Percentiles rank a stretch among this genome's conserved stretches.
Conservation (phyloP, 345 rosid genomes). For the Boechera retrofracta region DNA sequence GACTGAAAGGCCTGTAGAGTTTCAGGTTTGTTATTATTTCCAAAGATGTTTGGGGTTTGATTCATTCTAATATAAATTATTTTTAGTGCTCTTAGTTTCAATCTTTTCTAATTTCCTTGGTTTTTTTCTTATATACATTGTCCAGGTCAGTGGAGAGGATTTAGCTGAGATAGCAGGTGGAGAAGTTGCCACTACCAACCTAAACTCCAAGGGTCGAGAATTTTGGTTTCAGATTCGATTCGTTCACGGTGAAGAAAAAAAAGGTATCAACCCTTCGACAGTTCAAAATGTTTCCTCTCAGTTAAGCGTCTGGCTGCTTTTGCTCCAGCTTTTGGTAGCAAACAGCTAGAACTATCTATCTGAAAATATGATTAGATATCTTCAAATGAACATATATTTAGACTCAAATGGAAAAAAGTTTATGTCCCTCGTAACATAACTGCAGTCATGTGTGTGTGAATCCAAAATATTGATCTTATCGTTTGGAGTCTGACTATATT, state of each 20-base stretch:
- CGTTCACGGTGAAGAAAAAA: not conserved
- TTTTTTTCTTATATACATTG: not conserved
- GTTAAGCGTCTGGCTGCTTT: constrained; percentile 1
- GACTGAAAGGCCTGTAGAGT: constrained; percentile 61
- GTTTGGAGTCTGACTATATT: not conserved
- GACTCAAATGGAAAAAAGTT: not conserved
- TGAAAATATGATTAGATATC: not conserved
- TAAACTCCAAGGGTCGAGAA: constrained; percentile 64
- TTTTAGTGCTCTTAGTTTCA: not conserved
- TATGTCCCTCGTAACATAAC: not conserved
- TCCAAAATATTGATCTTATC: not conserved
- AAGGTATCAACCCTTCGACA: constrained; percentile 32
- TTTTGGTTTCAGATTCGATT: constrained; percentile 60
- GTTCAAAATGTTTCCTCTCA: not conserved
- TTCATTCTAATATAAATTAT: no score
- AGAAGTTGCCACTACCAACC: constrained; percentile 65
- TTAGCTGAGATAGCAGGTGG: constrained; percentile 67
- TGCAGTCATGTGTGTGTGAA: not conserved
- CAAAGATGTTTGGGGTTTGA: not conserved
- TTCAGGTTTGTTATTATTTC: constrained; percentile 47
- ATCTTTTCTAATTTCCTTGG: not conserved
- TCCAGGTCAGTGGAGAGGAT: constrained; percentile 63
- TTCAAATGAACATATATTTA: not conserved
- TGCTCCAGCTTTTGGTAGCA: not conserved
- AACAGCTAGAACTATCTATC: not conserved